A percentile compares a stretch with the other conserved stretches of the same genome.
These are phyloP conservation scores for Wickerhamiella azymoides DNA, from an alignment of 805 yeast species.

Conservation along the genomic window DNA sequence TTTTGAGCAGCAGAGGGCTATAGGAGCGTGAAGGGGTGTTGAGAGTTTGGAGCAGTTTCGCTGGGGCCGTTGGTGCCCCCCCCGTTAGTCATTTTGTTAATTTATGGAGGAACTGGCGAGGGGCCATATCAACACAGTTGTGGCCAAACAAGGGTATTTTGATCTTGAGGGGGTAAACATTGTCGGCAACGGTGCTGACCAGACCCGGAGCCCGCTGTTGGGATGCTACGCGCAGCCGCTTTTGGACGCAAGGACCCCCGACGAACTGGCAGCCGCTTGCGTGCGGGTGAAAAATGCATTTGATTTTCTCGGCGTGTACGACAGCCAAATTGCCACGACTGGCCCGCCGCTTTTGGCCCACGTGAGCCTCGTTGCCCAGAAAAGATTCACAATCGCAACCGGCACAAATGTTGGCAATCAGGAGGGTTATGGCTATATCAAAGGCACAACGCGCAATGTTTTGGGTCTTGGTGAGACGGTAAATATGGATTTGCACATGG, in stretches of 20 bases:
- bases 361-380: conserved; percentile 27
- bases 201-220: conserved; percentile 20
- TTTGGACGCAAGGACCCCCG: conserved; percentile 19
- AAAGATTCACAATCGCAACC: conserved; percentile 67
- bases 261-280: conserved; percentile 19
- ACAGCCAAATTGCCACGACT: neutral
- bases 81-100: neutral
- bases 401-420: conserved; percentile 96
- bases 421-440: conserved; percentile 88
- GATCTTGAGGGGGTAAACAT: conserved; percentile 19
- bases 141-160: neutral
- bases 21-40: too few species aligned
- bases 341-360: conserved; percentile 10
- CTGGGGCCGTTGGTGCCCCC: too few species aligned
- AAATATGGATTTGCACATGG: conserved; percentile 41
- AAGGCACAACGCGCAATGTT: conserved; percentile 48
- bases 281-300: conserved; percentile 22
- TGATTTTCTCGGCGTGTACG: conserved; percentile 13
- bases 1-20: too few species aligned
- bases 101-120: neutral
- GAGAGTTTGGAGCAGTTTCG: too few species aligned
- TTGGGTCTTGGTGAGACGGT: conserved; percentile 60
- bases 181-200: conserved; percentile 24
- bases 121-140: neutral
- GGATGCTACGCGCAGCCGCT: conserved; percentile 24